These are phyloP conservation scores for Albophoma yamanashiensis DNA, from an alignment of 2,329 filamentous ascomycete genomes.

Conservation along the genomic window DNA sequence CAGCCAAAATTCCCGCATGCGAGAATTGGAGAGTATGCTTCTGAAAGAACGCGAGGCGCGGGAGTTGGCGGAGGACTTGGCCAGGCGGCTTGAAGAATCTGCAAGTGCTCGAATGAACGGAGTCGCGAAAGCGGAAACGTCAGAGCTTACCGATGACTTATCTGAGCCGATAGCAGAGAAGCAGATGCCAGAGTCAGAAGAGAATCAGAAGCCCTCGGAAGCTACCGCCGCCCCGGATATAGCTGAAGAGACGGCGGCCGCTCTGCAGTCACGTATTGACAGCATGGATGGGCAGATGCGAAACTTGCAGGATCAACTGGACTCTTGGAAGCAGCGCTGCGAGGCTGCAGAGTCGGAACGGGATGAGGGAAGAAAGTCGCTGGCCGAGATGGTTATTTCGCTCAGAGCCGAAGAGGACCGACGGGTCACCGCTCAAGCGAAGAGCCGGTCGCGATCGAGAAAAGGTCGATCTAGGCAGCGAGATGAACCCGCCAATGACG, in stretches of 20 bases:
- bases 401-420: slow-evolving; percentile 58
- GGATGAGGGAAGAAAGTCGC: slow-evolving; percentile 57
- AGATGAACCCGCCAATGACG: slow-evolving; percentile 10
- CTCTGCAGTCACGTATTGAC: slow-evolving; percentile 59
- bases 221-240: not conserved
- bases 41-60: slow-evolving; percentile 71
- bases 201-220: slow-evolving; percentile 8
- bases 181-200: slow-evolving; percentile 1
- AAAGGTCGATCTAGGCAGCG: slow-evolving; percentile 3
- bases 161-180: not conserved
- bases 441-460: slow-evolving; percentile 25
- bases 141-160: slow-evolving; percentile 10
- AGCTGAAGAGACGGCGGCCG: slow-evolving; percentile 15
- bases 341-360: slow-evolving; percentile 73
- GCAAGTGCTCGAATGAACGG: slow-evolving; percentile 22
- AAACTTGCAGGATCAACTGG: slow-evolving; percentile 69
- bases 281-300: slow-evolving; percentile 70
- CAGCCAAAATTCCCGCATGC: slow-evolving; percentile 67
- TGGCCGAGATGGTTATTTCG: slow-evolving; percentile 81
- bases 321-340: slow-evolving; percentile 65
- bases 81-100: slow-evolving; percentile 56
- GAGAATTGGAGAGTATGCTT: slow-evolving; percentile 64
- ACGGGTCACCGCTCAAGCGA: slow-evolving; percentile 31
- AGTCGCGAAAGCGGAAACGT: slow-evolving; percentile 9
- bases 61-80: slow-evolving; percentile 73